Percentiles rank a stretch among this genome's conserved stretches.
Conservation (phyloP, 768 basidiomycete genomes). For the Baorangia bicolor region DNA sequence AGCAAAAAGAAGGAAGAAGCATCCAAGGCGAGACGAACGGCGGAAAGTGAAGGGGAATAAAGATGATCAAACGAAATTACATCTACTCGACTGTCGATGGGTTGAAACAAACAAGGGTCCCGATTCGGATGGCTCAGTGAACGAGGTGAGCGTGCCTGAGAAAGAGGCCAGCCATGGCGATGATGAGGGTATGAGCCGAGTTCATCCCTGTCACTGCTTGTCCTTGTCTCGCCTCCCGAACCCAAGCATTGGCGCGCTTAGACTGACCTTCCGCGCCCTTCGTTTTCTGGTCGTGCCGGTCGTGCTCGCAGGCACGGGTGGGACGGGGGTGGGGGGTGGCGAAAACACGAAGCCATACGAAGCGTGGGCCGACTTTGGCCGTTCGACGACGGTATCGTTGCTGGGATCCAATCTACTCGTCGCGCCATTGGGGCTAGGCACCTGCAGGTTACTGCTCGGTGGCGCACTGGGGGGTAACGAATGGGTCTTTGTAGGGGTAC, state of each 20-base stretch:
- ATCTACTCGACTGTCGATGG: not conserved
- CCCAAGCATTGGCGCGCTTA: conserved; percentile 55
- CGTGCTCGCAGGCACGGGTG: conserved; percentile 19
- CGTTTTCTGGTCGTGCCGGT: conserved; percentile 30
- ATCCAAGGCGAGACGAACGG: not conserved
- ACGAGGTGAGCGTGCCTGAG: not conserved
- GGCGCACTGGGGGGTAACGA: not conserved
- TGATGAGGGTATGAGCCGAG: not conserved
- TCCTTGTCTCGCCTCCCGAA: conserved; percentile 56
- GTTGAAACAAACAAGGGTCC: not conserved
- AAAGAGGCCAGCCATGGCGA: not conserved
- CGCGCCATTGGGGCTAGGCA: not conserved
- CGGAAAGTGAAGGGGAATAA: conserved; percentile 26
- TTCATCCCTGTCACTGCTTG: conserved; percentile 32
- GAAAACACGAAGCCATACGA: conserved; percentile 19
- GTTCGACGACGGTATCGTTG: not conserved
- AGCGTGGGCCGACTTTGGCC: conserved; percentile 31
- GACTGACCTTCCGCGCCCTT: conserved; percentile 65
- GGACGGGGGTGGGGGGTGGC: conserved; percentile 14
- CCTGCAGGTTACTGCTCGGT: not conserved
- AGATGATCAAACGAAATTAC: conserved; percentile 23
- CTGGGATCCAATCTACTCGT: conserved; percentile 3
- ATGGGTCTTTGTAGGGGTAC: conserved; percentile 16
- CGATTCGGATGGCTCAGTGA: not conserved
- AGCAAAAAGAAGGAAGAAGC: not conserved